These are phyloP conservation scores for Cutaneotrichosporon cyanovorans DNA, from an alignment of 1,284 basidiomycete genomes.

Conservation along the genomic window DNA sequence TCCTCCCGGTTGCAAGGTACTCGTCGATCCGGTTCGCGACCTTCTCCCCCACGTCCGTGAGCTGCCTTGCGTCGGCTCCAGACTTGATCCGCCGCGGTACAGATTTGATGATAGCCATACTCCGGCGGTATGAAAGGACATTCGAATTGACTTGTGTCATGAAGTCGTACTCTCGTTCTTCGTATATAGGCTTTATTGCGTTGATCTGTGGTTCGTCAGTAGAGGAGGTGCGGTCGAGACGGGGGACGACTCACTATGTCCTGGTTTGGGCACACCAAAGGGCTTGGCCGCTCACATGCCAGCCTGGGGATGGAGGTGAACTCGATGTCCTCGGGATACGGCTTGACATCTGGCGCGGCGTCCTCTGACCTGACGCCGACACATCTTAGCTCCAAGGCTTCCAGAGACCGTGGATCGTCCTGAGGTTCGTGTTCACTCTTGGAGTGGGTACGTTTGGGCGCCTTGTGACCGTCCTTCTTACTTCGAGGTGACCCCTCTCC, in stretches of 20 bases:
- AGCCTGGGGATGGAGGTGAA: constrained; percentile 34
- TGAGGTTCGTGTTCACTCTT: not conserved
- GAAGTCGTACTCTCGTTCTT: constrained; percentile 42
- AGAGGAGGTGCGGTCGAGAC: not conserved
- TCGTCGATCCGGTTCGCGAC: constrained; percentile 43
- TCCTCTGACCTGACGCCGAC: no score
- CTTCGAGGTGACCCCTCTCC: no score
- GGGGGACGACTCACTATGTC: constrained; percentile 39
- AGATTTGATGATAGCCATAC: constrained; percentile 34
- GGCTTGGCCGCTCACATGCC: constrained; percentile 33
- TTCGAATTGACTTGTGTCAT: constrained; percentile 42
- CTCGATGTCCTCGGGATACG: constrained; percentile 23
- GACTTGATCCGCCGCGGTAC: constrained; percentile 37
- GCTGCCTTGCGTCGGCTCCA: constrained; percentile 37
- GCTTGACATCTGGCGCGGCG: constrained; percentile 21
- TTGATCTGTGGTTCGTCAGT: constrained; percentile 29
- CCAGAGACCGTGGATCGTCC: not conserved
- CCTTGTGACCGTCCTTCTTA: no score
- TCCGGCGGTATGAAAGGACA: constrained; percentile 41
- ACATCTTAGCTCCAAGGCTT: no score
- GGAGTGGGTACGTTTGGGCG: no score
- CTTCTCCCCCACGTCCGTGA: constrained; percentile 41
- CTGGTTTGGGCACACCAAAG: constrained; percentile 40
- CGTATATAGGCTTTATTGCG: constrained; percentile 44
- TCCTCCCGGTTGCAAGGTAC: constrained; percentile 32